Conservation (phyloP, 2,329 filamentous ascomycete species). For the Fusarium protoensiforme region DNA sequence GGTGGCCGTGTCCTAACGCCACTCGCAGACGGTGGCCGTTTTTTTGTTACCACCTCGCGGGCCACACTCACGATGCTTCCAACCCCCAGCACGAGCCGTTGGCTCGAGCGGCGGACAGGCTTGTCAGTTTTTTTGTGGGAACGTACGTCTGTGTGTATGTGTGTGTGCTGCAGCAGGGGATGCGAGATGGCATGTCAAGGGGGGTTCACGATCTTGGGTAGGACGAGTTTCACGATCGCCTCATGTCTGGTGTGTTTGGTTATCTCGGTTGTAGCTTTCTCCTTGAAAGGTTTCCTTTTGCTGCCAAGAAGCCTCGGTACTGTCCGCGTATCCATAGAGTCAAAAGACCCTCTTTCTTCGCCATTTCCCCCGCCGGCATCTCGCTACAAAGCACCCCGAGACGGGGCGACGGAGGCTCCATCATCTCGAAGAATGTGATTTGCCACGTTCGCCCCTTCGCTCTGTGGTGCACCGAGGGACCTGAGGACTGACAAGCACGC, state of each 20-base stretch:
- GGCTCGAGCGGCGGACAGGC: constrained; percentile 17
- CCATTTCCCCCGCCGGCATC: constrained; percentile 32
- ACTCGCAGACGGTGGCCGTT: constrained; percentile 33
- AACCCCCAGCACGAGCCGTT: constrained; percentile 20
- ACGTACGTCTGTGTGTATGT: not conserved
- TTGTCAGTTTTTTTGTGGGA: constrained; percentile 25
- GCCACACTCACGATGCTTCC: constrained; percentile 21
- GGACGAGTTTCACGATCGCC: not conserved
- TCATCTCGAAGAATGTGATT: constrained; percentile 12
- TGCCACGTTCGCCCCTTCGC: constrained; percentile 2
- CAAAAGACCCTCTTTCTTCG: constrained; percentile 1
- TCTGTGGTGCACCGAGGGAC: constrained; percentile 14
- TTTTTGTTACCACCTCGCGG: constrained; percentile 22
- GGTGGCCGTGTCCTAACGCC: constrained; percentile 27
- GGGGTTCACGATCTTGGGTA: constrained; percentile 8
- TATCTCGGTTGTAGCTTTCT: not conserved
- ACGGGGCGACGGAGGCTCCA: constrained; percentile 4
- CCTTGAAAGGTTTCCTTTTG: not conserved
- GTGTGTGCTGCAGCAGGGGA: not conserved
- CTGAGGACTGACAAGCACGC: constrained; percentile 5
- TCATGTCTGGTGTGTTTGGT: not conserved
- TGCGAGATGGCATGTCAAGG: not conserved
- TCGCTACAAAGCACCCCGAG: constrained; percentile 42
- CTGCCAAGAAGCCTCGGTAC: not conserved
- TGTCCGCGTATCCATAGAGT: not conserved